Base-by-base conservation (phyloP, 2,329 filamentous ascomycete species). In the Fusarium chlamydosporum region DNA sequence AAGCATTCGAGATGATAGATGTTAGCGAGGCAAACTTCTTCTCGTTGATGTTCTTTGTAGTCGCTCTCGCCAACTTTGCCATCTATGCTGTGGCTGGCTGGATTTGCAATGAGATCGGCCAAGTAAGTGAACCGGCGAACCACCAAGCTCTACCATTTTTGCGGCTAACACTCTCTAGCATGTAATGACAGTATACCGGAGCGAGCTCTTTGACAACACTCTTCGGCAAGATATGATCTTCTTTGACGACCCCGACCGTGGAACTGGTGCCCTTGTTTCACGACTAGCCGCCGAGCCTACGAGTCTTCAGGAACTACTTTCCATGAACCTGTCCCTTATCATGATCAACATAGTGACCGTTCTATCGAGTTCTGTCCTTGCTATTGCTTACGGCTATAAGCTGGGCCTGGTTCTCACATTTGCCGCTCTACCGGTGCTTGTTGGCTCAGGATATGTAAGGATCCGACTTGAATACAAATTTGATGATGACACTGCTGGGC, bases 11-110 rank as follows among this genome's bases (percentile, higher is more conserved):
- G 43, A 71, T 67, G 0, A 41, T 74, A 4, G 75, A 80, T 23
- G 72, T 79, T 9, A 42, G 61, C n/a, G 70, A 72, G 26, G 83
- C 80, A 7, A 82, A 88, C 74, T 86, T 87, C 67, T 87, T 82
- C 74, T 78, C 84, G 0, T 79, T 86, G 48, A 87, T 88, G 85
- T 88, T 88, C 72, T 85, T 87, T 50, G 76, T 87, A 2, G 76
- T 86, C 16, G 85, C 86, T 2, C 73, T 83, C 11, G 82, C 76
- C 4, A 81, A 83, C 33, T 74, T 84, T 2, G 55, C 85, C 1
- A 75, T 79, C 4, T 87, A 87, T 52, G 77, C 76, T 31, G 61
- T 74, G 2, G 65, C 76, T 26, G 81, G 81, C 3, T 81, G 77
- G 76, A 45, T 77, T 7, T 74, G 76, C 56, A 82, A 82, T 38